Evolutionary conservation across 164 flowering plant species (phyloP).

Genomic region (Chimonanthus praecox): DNA sequence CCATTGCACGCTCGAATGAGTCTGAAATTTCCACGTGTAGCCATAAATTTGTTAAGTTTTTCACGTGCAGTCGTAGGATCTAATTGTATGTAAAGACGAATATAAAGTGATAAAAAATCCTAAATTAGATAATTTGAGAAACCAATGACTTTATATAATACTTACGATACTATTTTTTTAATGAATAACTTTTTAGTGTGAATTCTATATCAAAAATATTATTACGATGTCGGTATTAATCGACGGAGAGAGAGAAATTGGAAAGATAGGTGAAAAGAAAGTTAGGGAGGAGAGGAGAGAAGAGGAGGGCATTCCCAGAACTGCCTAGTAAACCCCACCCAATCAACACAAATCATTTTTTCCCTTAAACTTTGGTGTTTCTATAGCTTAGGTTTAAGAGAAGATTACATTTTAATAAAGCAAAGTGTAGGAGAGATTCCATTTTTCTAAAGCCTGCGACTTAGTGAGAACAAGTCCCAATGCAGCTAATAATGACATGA

Average conservation of each 20-base stretch:
- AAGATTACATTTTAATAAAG: conserved; percentile 23
- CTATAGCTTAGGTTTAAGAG: conserved; percentile 7
- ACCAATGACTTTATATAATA: no score
- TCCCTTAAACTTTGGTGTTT: conserved; percentile 12
- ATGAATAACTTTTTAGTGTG: no score
- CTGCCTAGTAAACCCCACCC: conserved; percentile 25
- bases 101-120: no score
- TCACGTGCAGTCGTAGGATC: no score
- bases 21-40: no score
- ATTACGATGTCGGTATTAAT: no score
- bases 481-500: conserved; percentile 56
- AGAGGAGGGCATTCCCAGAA: neutral
- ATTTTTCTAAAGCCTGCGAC: conserved; percentile 41
- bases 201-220: no score
- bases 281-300: neutral
- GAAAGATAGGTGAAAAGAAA: neutral
- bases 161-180: no score
- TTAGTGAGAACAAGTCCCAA: conserved; percentile 48
- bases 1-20: no score
- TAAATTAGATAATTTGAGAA: no score
- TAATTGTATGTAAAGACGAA: no score
- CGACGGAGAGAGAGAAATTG: neutral
- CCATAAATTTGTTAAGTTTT: no score
- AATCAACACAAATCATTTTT: conserved; percentile 37
- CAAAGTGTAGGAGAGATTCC: conserved; percentile 32